phyloP scores from a whole-genome alignment of 2,329 filamentous ascomycete species.

The Ceratocystiopsis minuta region DNA sequence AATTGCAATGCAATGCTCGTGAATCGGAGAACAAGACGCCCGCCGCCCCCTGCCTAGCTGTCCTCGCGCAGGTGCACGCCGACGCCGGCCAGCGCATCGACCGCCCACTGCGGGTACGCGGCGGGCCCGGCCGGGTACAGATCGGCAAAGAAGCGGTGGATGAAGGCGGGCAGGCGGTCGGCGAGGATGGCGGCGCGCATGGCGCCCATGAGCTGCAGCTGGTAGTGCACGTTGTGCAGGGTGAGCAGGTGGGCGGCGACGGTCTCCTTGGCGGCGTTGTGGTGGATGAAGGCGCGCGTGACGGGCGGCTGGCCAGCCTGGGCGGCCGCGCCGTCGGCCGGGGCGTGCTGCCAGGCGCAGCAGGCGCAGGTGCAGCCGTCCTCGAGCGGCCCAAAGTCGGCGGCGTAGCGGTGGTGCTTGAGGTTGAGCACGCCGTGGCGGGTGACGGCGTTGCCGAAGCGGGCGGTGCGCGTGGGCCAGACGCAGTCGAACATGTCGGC shows the following conservation, averaged over 20 bases:
- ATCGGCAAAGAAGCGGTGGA: slow-evolving; percentile 59
- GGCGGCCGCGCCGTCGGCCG: slow-evolving; percentile 29
- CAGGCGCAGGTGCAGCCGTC: slow-evolving; percentile 64
- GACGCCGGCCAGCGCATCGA: slow-evolving; percentile 60
- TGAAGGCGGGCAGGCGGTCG: slow-evolving; percentile 61
- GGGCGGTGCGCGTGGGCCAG: slow-evolving; percentile 89
- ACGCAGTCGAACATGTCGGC: slow-evolving; percentile 99
- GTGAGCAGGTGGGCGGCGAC: slow-evolving; percentile 71
- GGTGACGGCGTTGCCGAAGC: slow-evolving; percentile 90
- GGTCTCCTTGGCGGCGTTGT: slow-evolving; percentile 86
- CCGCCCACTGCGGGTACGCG: slow-evolving; percentile 67
- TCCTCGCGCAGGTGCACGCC: slow-evolving; percentile 45
- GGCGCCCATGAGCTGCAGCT: slow-evolving; percentile 65
- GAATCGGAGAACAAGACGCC: background rate
- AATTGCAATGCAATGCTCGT: background rate
- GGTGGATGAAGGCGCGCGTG: slow-evolving; percentile 77
- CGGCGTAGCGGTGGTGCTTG: slow-evolving; percentile 53
- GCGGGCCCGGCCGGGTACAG: slow-evolving; percentile 45
- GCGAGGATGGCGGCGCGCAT: slow-evolving; percentile 62
- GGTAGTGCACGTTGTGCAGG: slow-evolving; percentile 91
- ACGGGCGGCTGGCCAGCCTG: slow-evolving; percentile 45
- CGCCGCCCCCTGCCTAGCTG: background rate
- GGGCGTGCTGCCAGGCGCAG: slow-evolving; percentile 34
- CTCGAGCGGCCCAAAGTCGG: slow-evolving; percentile 73
- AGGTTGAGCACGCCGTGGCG: slow-evolving; percentile 67